Base-by-base conservation (phyloP, 805 yeast genomes). In the Martiniozyma abietophila region DNA sequence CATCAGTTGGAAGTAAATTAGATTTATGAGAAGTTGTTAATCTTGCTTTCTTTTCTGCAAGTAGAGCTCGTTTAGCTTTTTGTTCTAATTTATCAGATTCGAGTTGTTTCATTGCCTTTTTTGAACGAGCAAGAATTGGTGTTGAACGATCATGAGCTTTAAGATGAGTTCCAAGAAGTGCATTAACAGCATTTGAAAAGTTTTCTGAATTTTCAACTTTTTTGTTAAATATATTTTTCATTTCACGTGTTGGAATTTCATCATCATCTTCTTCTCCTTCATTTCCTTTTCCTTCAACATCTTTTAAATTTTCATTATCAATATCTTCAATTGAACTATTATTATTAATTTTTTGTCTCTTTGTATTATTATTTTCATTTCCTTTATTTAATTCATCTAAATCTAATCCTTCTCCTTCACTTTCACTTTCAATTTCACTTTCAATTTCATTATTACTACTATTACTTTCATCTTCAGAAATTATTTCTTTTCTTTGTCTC, bases 101-200 rank as follows among this genome's bases (percentile, higher is more conserved):
- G 37, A 81, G 68, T 45, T 82, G 77, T 58, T 77, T 79, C 32
- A 76, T 41, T 27, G 69, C 65, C 45, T 80, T 81, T 50, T 82
- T 81, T 17, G 72, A 65, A 59, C 97, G 76, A 6, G 89, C 88
- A 59, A 89, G 67, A 36, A 89, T 83, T 3, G 98, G 98, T 54
- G 88, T 95, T 29, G 71, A 71, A 51, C 96, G 69, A 50, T 81
- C 85, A 48, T 89, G 81, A 0, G 95, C 94, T 54, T 92, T 92
- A 45, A 89, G 65, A 48, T 75, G 78, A 2, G 97, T 84, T 5
- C 80, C 81, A 33, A 89, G 61, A 48, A 89, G 80, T 11, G 95
- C 92, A 45, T 64, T 74, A 50, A 92, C 74, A 0, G 97, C 97
- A 35, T 60, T 67, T 14, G 95, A 83, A 51, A 92, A 89, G 2